Evolutionary conservation across 1,284 basidiomycete species (phyloP), one percentile per base, ranked within the genome.

Genomic region (Cutaneotrichosporon sp.): DNA sequence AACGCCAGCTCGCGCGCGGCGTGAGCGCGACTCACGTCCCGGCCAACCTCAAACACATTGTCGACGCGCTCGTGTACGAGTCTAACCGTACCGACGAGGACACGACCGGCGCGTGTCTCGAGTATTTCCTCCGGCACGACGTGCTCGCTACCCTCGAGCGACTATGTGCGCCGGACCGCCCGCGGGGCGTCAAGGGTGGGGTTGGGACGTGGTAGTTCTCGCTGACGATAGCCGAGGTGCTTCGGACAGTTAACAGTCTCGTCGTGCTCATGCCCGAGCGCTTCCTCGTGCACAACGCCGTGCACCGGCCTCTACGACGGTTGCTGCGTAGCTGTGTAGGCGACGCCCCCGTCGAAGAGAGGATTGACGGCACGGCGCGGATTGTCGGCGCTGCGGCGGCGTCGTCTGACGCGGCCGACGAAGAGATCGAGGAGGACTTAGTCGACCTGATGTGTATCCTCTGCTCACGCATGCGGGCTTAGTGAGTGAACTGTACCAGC

Each of bases 101-200:
- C 55, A 83, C 80, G 12, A 90, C 88, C 4, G 91, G 91, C 20
- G 84, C 82, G 15, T 94, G 90, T 68, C 77, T 96, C 57, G 94
- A 97, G 73, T 90, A 90, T 73, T 80, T 96, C 26, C 77, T 97
- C 46, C 90, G 92, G 77, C 87, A 93, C 65, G 89, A 91, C 77
- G 81, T 93, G 1, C 78, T 94, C 18, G 84, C 84, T 2, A 82
- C 82, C 2, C 83, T 96, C n/a, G 91, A 92, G 54, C 82, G 84
- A 63, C 80, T 92, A 30, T 90, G 88, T 67, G 86, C 90, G 66
- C 72, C 80, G 1, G 90, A 93, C 73, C 80, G 87, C 42, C 90
- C 90, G 1, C 82, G 82, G 45, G 90, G 90, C 17, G 85, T 91
- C 60, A 88, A 91, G 71, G 63, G 73, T 73, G 36, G 51, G 63